Conservation (phyloP, 176 grass and related monocot species). For the Areca catechu region DNA sequence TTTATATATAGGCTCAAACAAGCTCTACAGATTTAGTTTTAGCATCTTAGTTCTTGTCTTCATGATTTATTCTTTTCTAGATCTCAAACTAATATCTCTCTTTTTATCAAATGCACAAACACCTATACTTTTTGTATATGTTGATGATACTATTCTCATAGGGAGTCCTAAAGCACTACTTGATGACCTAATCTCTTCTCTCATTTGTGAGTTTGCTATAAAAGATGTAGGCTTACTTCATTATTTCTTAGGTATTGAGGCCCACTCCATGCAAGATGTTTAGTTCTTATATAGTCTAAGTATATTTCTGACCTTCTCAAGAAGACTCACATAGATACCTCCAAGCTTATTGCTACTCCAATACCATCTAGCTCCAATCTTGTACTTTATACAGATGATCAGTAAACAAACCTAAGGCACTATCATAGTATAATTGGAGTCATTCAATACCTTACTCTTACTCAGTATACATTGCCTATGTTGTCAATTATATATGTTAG, state of each 20-base stretch:
- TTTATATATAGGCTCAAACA: slow-evolving; percentile 1
- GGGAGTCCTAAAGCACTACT: too few species aligned
- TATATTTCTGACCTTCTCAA: too few species aligned
- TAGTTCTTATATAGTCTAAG: too few species aligned
- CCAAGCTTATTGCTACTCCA: not conserved
- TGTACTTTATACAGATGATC: too few species aligned
- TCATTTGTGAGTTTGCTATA: too few species aligned
- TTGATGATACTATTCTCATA: not conserved
- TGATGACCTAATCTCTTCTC: too few species aligned
- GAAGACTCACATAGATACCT: too few species aligned
- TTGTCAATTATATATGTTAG: not conserved
- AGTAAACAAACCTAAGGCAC: not conserved
- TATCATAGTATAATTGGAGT: not conserved
- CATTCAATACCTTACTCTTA: not conserved
- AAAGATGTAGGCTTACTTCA: too few species aligned
- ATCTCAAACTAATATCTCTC: not conserved
- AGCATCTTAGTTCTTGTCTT: not conserved
- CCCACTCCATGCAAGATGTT: too few species aligned
- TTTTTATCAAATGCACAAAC: not conserved
- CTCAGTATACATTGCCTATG: not conserved
- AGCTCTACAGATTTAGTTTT: not conserved
- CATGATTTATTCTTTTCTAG: not conserved
- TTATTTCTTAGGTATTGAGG: too few species aligned
- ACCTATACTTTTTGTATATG: not conserved
- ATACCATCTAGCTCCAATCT: not conserved